A percentile compares a stretch with the other conserved stretches of the same genome.
These are phyloP conservation scores for Agroathelia rolfsii DNA, from an alignment of 1,284 basidiomycete genomes.

Conservation along the genomic window DNA sequence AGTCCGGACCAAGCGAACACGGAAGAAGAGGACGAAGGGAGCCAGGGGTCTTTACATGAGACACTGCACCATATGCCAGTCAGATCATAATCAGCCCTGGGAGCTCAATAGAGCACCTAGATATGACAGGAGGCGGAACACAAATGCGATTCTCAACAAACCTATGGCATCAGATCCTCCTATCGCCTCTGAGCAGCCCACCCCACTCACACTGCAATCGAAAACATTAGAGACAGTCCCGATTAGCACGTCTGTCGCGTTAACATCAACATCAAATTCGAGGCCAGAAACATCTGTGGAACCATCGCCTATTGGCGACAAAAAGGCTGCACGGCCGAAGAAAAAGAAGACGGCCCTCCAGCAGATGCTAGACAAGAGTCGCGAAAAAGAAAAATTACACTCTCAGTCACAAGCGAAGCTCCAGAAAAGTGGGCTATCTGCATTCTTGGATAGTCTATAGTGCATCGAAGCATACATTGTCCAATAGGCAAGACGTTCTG, in stretches of 20 bases:
- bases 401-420: slow-evolving; percentile 19
- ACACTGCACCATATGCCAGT: slow-evolving; percentile 10
- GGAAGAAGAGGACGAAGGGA: slow-evolving; percentile 5
- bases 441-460: slow-evolving; percentile 44
- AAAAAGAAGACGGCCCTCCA: slow-evolving; percentile 46
- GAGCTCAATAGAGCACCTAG: slow-evolving; percentile 4
- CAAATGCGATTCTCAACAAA: neutral
- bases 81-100: slow-evolving; percentile 7
- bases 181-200: neutral
- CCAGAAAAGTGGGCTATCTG: slow-evolving; percentile 33
- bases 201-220: neutral
- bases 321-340: slow-evolving; percentile 21
- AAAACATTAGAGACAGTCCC: neutral
- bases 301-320: too few species aligned
- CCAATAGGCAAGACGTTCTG: too few species aligned
- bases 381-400: slow-evolving; percentile 34
- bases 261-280: slow-evolving; percentile 7
- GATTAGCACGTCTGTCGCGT: neutral
- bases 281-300: too few species aligned
- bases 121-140: neutral
- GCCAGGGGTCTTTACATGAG: slow-evolving; percentile 8
- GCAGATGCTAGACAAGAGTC: slow-evolving; percentile 51
- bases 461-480: too few species aligned
- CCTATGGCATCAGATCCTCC: neutral
- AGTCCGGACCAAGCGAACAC: slow-evolving; percentile 5